Evolutionary conservation across 352 stramenopile genomes (phyloP).

Genomic region (Plasmopara halstedii): DNA sequence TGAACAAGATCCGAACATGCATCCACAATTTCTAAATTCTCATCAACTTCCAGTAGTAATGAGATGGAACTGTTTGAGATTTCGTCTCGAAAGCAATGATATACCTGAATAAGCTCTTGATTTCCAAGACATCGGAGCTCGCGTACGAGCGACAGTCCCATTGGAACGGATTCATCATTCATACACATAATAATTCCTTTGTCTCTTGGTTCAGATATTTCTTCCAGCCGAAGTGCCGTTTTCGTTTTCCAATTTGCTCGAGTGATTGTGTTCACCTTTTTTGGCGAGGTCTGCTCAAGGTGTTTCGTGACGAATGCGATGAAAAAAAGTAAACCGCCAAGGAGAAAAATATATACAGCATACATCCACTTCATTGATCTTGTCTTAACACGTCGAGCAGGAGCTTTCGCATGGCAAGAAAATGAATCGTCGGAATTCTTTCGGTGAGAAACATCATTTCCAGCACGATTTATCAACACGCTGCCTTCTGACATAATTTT

Average conservation of each 20-base stretch:
- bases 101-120: neutral
- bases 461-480: too few relatives aligned
- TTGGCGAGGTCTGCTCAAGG: neutral
- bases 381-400: too few relatives aligned
- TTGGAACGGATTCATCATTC: neutral
- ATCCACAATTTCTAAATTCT: neutral
- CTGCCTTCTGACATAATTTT: too few relatives aligned
- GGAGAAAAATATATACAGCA: too few relatives aligned
- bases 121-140: neutral
- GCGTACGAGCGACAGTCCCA: neutral
- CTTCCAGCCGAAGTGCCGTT: neutral
- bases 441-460: too few relatives aligned
- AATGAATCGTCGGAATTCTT: too few relatives aligned
- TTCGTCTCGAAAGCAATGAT: neutral
- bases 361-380: too few relatives aligned
- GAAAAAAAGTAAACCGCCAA: too few relatives aligned
- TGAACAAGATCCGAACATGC: neutral
- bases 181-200: neutral
- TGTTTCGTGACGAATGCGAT: neutral
- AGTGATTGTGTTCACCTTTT: too few relatives aligned
- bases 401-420: too few relatives aligned
- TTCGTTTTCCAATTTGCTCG: neutral
- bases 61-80: neutral
- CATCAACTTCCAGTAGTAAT: neutral
- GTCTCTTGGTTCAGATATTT: neutral